Base-by-base conservation (phyloP, 176 grass and related monocot genomes). In the Juncus inflexus region DNA sequence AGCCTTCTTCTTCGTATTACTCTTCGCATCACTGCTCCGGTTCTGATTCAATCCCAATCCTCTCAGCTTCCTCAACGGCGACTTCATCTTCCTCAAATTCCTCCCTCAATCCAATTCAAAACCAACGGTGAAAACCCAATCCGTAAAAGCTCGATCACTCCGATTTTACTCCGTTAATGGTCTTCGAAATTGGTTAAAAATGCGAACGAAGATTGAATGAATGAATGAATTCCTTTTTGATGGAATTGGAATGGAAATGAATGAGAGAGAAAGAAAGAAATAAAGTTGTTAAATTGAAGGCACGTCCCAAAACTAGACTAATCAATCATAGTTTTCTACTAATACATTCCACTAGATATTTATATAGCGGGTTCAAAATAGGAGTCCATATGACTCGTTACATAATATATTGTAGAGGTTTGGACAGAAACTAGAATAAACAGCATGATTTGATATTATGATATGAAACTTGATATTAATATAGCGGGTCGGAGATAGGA, bases 11-110 rank as follows among this genome's bases (percentile, higher is more conserved):
- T 52, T 42, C 58, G 85, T 77, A 58, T 15, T 52, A 58, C 58
- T 55, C 68, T 12, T 45, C 7, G 68, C 9, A 19, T 71, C 68
- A 59, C 28, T 40, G 38, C 58, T 66, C 58, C 65, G 73, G 52
- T 81, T 41, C n/a, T 51, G 76, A 49, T 78, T 60, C 13, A 86
- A 61, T 40, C 70, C 64, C 55, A 97, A 74, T 12, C 63, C 85
- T 63, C 82, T 80, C 35, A 91, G 73, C 77, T 75, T 89, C 62
- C 88, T 81, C 65, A 97, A 70, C 69, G 94, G 86, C 35, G 94
- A 89, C 72, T 97, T 97, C 94, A 97, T 97, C 70, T 36, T 61
- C 40, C 37, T 54, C 1, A 28, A 28, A 28, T 28, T 28, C 1
- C 19, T 28, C 19, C 1, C 19, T 28, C 19, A 28, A 28, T 28